Base-by-base conservation (phyloP, 2,329 filamentous ascomycete genomes). In the Gaeumannomyces tritici region DNA sequence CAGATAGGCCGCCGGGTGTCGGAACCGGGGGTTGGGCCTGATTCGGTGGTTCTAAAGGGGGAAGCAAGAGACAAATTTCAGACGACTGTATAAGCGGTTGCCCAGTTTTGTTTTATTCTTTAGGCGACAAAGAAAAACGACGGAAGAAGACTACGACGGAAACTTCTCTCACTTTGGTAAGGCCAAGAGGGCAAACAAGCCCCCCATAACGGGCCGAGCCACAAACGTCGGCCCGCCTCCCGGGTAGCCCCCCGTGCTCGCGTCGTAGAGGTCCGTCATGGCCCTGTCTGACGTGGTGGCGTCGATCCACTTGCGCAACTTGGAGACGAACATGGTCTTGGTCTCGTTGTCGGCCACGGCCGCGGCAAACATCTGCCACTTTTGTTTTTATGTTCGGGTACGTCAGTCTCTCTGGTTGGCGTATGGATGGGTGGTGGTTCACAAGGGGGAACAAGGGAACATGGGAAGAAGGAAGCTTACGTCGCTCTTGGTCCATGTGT, bases 361-460 rank as follows among this genome's bases (percentile, higher is more conserved):
- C n/a, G 91, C 91, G 6, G 85, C 84, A 76, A 92, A 93, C 72
- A 95, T 86, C 71, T 93, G 86, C 91, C 91, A 96, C 59, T 61
- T 26, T 35, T 59, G n/a, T n/a, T n/a, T n/a, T n/a, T n/a, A n/a
- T 59, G 21, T n/a, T 27, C n/a, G 29, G 13, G 33, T 12, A 15
- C 33, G 47, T 54, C 47, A 54, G 42, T n/a, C 18, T n/a, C 18
- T 54, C 31, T 9, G 11, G 18, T 18, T 35, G 4, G 13, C 24
- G 6, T 4, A 26, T n/a, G 18, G 42, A n/a, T n/a, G n/a, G n/a
- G n/a, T n/a, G n/a, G n/a, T n/a, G 42, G 8, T 8, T 21, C 42
- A n/a, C 6, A 12, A 29, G 2, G 12, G 26, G 18, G 4, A 31
- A 9, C 2, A n/a, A 11, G 27, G 8, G 9, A 29, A 2, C 26